Evolutionary conservation across 2,329 filamentous ascomycete genomes (phyloP).

Genomic region (Emmonsiellopsis sp.): DNA sequence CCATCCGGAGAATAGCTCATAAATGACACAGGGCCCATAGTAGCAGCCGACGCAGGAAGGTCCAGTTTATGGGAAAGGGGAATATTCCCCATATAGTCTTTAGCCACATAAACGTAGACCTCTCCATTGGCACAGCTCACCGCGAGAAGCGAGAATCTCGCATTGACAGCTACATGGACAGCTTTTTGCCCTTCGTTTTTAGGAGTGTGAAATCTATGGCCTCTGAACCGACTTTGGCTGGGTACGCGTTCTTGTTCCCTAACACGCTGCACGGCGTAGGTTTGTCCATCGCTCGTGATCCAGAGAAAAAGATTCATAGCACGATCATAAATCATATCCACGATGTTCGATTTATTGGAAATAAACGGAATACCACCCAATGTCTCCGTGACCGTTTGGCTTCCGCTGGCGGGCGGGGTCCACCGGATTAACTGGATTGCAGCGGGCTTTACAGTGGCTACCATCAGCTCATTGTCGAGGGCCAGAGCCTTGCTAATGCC

Average conservation of each 20-base stretch:
- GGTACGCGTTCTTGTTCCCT: slow-evolving; percentile 30
- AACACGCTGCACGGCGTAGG: slow-evolving; percentile 77
- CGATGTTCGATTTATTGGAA: slow-evolving; percentile 63
- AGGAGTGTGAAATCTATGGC: slow-evolving; percentile 81
- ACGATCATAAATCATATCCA: slow-evolving; percentile 84
- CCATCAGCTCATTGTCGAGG: slow-evolving; percentile 83
- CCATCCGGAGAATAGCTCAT: slow-evolving; percentile 88
- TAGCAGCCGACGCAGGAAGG: slow-evolving; percentile 55
- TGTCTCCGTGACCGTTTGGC: slow-evolving; percentile 83
- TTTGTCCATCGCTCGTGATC: slow-evolving; percentile 79
- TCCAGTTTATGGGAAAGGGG: slow-evolving; percentile 71
- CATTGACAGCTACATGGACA: slow-evolving; percentile 74
- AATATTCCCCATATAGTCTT: slow-evolving; percentile 89
- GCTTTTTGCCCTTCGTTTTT: slow-evolving; percentile 51
- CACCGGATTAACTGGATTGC: slow-evolving; percentile 96
- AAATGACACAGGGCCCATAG: slow-evolving; percentile 62
- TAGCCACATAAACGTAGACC: slow-evolving; percentile 81
- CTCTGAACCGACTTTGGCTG: slow-evolving; percentile 65
- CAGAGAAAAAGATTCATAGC: slow-evolving; percentile 95
- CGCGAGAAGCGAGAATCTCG: slow-evolving; percentile 85
- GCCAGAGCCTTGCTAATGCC: slow-evolving; percentile 83
- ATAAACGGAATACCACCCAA: slow-evolving; percentile 81
- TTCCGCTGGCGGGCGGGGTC: slow-evolving; percentile 71
- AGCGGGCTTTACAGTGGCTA: slow-evolving; percentile 81
- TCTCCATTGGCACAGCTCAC: slow-evolving; percentile 71